These are phyloP conservation scores for Aegle marmelos DNA, from an alignment of 345 rosid species.

Conservation along the genomic window DNA sequence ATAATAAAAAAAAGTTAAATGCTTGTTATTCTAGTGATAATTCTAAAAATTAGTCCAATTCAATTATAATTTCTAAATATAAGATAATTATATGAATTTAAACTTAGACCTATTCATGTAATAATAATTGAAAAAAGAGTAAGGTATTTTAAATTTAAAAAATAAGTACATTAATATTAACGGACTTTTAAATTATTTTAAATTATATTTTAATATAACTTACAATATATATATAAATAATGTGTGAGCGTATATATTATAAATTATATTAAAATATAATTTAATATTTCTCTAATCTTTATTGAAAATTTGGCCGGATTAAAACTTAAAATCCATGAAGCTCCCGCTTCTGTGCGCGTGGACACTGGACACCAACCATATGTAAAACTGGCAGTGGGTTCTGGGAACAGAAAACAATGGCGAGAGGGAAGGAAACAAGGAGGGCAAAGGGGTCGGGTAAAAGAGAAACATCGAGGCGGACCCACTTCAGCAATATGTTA, in stretches of 20 bases:
- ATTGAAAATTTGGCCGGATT: not conserved
- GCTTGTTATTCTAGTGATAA: too few species aligned
- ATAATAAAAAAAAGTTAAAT: too few species aligned
- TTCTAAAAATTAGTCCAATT: too few species aligned
- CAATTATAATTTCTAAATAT: too few species aligned
- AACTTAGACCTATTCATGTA: too few species aligned
- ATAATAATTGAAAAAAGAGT: not conserved
- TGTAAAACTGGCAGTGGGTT: not conserved
- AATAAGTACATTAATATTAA: not conserved
- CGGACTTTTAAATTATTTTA: too few species aligned
- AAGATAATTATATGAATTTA: accelerated
- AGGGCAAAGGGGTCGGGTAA: slow-evolving; percentile 34
- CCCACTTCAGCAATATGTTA: slow-evolving; percentile 2
- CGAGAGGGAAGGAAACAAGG: not conserved
- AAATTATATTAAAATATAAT: too few species aligned
- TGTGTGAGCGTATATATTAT: too few species aligned
- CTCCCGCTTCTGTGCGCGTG: slow-evolving; percentile 7
- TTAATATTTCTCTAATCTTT: too few species aligned
- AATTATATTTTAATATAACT: too few species aligned
- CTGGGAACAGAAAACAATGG: slow-evolving; percentile 4
- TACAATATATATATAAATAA: too few species aligned
- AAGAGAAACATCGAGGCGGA: slow-evolving; percentile 18
- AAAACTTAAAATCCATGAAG: not conserved
- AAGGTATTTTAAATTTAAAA: not conserved
- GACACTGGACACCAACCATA: not conserved